These are phyloP conservation scores for Cafeteria roenbergensis DNA, from an alignment of 108 stramenopile species.

Conservation along the genomic window DNA sequence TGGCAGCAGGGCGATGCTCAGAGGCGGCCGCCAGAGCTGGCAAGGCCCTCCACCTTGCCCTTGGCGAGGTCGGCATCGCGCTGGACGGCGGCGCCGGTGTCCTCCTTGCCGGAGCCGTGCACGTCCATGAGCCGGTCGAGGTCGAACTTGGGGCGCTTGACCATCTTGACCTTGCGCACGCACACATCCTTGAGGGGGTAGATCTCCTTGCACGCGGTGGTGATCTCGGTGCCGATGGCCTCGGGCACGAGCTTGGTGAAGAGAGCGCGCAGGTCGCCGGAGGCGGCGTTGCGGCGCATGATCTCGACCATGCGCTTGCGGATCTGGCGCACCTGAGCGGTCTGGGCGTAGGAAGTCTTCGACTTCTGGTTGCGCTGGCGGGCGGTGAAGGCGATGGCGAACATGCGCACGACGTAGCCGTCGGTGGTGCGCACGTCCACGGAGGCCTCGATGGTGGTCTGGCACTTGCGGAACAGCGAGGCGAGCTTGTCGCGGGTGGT, in stretches of 20 bases:
- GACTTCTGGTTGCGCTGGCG: constrained; percentile 83
- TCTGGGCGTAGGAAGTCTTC: constrained; percentile 91
- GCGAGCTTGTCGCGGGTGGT: constrained; percentile 99
- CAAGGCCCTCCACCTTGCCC: constrained; percentile 56
- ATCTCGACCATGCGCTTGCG: constrained; percentile 87
- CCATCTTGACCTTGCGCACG: constrained; percentile 99
- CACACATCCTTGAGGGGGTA: constrained; percentile 96
- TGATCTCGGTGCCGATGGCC: constrained; percentile 80
- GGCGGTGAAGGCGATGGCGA: constrained; percentile 98
- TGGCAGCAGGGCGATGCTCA: constrained; percentile 15
- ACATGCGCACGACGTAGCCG: constrained; percentile 90
- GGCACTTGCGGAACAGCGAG: constrained; percentile 97
- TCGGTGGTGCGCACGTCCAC: constrained; percentile 97
- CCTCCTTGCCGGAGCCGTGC: constrained; percentile 65
- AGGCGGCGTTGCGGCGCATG: constrained; percentile 85
- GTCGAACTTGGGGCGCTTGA: constrained; percentile 99
- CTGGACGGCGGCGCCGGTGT: constrained; percentile 62
- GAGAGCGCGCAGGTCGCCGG: constrained; percentile 92
- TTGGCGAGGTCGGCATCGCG: constrained; percentile 60
- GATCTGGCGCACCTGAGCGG: constrained; percentile 81
- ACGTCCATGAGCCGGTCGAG: constrained; percentile 97
- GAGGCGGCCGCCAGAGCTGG: constrained; percentile 73
- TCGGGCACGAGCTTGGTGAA: constrained; percentile 90
- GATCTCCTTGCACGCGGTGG: constrained; percentile 63
- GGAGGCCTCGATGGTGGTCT: constrained; percentile 89